Conservation (phyloP, 1,139 yeast species). For the Yamadazyma kanchanaburiensis region DNA sequence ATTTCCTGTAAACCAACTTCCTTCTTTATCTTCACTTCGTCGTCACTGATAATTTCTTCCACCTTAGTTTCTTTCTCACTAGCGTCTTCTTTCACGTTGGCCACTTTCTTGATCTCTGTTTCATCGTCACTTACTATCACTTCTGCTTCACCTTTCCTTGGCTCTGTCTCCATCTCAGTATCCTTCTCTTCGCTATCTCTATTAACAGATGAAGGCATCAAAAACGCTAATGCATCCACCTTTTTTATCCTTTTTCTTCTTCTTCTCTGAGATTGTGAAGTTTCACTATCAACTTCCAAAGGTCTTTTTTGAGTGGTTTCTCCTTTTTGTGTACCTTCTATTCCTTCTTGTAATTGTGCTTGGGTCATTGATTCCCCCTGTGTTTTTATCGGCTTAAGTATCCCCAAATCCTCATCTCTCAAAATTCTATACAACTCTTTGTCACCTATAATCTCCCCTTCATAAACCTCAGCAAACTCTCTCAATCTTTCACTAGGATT, state of each 20-base stretch:
- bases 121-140: background rate
- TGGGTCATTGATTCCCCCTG: background rate
- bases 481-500: conserved; percentile 2
- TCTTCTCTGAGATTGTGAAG: conserved; percentile 8
- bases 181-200: background rate
- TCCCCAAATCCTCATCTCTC: conserved; percentile 2
- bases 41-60: background rate
- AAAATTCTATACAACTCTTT: conserved; percentile 4
- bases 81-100: background rate
- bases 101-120: background rate
- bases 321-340: too few relatives aligned
- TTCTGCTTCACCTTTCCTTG: background rate
- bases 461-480: conserved; percentile 5
- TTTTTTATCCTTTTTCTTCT: conserved; percentile 8
- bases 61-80: background rate
- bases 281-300: too few relatives aligned
- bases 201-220: conserved; percentile 5
- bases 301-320: too few relatives aligned
- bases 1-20: background rate
- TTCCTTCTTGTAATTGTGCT: background rate
- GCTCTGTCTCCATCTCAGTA: background rate
- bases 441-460: conserved; percentile 4
- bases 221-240: conserved; percentile 9
- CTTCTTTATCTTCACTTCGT: background rate
- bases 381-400: conserved; percentile 2